Evolutionary conservation across 140 eudicot genomes (phyloP), one percentile per base, ranked within the genome.

Genomic region (Flaveria floridana): DNA sequence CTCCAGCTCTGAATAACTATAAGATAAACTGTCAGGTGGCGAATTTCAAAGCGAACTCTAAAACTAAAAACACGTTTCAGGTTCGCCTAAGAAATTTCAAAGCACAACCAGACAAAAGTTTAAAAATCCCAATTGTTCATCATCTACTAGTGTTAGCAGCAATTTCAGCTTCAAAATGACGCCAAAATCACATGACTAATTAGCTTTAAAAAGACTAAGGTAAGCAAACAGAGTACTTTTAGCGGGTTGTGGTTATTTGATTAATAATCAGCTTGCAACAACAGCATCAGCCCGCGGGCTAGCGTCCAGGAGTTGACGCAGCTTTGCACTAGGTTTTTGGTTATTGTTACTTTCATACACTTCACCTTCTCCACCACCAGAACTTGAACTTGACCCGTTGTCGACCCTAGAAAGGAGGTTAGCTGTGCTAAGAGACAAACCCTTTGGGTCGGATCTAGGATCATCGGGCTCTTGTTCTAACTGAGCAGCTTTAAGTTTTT

Each of bases 261-360:
- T 52, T 10, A 66, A 69, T 9, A 47, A 50, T 88, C 74, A 92
- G 78, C 95, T 73, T 47, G 95, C 95, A 74, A 89, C 96, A 73
- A 92, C 96, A 58, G 93, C 95, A 74, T 89, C 96, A 19, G 89
- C 75, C 37, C 92, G 79, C 1, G 92, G 92, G 70, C 87, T 86
- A 9, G 87, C 75, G 47, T 83, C 89, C 57, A 87, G 87, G 56
- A 92, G 90, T 72, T 87, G 96, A 81, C 71, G 95, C 76, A 89
- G 88, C 82, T 87, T 92, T 15, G 95, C 83, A 28, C 83, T 85
- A 2, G 98, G 82, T 7, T 81, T 87, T 46, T 84, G 73, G 76
- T 70, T 68, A 50, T 81, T 84, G 77, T 70, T 71, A 37, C 83
- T 83, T 80, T 86, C 95, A 53, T 81, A 86, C n/a, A 77, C 62